Conservation (phyloP, 2,329 filamentous ascomycete species). For the Colletotrichum lini region DNA sequence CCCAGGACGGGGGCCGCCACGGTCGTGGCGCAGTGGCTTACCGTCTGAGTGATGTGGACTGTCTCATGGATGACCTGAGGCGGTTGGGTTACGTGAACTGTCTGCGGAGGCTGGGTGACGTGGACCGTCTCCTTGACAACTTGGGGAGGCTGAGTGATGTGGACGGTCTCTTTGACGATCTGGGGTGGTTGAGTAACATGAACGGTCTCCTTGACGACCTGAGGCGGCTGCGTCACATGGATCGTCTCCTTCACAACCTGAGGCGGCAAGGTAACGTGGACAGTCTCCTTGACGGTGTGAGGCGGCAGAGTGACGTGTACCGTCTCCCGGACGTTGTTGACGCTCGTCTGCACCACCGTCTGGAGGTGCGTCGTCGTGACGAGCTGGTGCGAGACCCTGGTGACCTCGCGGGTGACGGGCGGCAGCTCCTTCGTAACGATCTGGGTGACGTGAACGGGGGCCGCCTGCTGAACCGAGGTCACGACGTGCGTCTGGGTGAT, state of each 20-base stretch:
- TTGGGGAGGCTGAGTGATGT: constrained; percentile 26
- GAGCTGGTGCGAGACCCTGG: constrained; percentile 13
- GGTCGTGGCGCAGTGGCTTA: constrained; percentile 27
- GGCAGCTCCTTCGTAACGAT: constrained; percentile 13
- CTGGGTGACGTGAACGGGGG: constrained; percentile 17
- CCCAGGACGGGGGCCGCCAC: constrained; percentile 13
- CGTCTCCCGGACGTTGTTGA: constrained; percentile 18
- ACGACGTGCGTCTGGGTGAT: constrained; percentile 22
- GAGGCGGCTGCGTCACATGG: constrained; percentile 7
- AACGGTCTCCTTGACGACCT: constrained; percentile 13
- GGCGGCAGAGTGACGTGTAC: constrained; percentile 23
- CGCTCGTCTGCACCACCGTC: constrained; percentile 13
- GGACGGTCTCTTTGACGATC: constrained; percentile 33
- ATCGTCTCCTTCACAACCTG: constrained; percentile 26
- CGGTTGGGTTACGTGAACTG: constrained; percentile 5
- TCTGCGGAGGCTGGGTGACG: constrained; percentile 24
- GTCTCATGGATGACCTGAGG: constrained; percentile 18
- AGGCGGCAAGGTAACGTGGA: constrained; percentile 17
- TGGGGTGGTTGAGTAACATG: constrained; percentile 18
- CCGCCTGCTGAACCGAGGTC: constrained; percentile 7
- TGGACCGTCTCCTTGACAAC: constrained; percentile 22
- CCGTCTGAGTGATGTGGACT: constrained; percentile 17
- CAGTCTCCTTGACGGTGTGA: constrained; percentile 16
- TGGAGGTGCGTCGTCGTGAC: constrained; percentile 20
- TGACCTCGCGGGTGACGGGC: constrained; percentile 18